phyloP scores from a whole-genome alignment of 2,329 filamentous ascomycete genomes.

The Calonectria henricotiae region DNA sequence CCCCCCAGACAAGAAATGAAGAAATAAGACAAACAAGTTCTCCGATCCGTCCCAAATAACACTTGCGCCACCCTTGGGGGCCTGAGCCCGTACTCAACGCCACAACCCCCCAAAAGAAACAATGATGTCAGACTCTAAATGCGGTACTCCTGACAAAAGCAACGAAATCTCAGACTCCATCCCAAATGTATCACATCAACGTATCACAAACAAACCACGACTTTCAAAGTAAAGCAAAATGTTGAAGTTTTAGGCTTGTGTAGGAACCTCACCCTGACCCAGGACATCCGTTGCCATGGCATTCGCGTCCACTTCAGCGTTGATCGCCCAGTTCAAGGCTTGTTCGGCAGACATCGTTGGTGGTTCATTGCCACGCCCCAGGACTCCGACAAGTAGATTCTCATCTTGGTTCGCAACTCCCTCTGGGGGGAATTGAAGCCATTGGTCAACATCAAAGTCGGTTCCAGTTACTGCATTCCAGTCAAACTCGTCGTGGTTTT shows the following conservation, averaged over 20 bases:
- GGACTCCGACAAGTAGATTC: slow-evolving; percentile 57
- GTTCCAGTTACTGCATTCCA: slow-evolving; percentile 70
- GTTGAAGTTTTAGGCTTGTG: slow-evolving; percentile 41
- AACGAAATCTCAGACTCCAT: slow-evolving; percentile 39
- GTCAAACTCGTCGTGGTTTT: slow-evolving; percentile 68
- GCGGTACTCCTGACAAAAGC: slow-evolving; percentile 43
- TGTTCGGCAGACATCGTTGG: slow-evolving; percentile 53
- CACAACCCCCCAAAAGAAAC: slow-evolving; percentile 30
- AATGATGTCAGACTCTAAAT: slow-evolving; percentile 44
- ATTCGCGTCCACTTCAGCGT: slow-evolving; percentile 49
- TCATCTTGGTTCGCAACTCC: slow-evolving; percentile 62
- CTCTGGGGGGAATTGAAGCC: slow-evolving; percentile 72
- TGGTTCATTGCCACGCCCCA: slow-evolving; percentile 50
- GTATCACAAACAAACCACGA: slow-evolving; percentile 32
- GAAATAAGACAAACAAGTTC: slow-evolving; percentile 33
- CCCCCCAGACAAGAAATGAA: slow-evolving; percentile 37
- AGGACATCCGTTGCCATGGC: slow-evolving; percentile 38
- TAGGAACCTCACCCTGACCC: slow-evolving; percentile 41
- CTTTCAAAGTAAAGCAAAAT: not conserved
- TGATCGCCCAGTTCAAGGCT: slow-evolving; percentile 53
- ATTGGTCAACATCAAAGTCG: slow-evolving; percentile 73
- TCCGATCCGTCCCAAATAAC: slow-evolving; percentile 38
- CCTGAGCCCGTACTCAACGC: slow-evolving; percentile 47
- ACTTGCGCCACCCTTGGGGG: slow-evolving; percentile 43
- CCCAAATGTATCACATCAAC: slow-evolving; percentile 18